Percentiles rank a stretch among this genome's conserved stretches.
Conservation (phyloP, 306 rosid species). For the Dalbergia oliveri region DNA sequence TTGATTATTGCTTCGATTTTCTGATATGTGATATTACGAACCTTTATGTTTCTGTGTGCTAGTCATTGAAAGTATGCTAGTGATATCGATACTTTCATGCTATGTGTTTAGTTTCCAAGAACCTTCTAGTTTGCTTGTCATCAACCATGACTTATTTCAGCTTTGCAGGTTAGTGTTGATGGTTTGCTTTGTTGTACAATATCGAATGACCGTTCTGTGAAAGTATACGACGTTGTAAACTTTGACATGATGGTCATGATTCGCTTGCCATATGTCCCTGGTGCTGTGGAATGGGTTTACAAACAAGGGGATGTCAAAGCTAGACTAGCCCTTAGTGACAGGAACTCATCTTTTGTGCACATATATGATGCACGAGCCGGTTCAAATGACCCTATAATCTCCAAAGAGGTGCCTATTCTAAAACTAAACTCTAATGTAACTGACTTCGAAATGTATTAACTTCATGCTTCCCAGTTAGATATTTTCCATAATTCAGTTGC, state of each 20-base stretch:
- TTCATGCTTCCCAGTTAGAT: background rate
- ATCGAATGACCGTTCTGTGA: constrained; percentile 85
- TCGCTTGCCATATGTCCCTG: constrained; percentile 75
- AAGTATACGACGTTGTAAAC: constrained; percentile 96
- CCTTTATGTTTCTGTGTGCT: background rate
- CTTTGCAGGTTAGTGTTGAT: constrained; percentile 93
- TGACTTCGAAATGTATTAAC: background rate
- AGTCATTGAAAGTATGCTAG: background rate
- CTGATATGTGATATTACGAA: constrained; percentile 17
- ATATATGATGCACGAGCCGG: constrained; percentile 91
- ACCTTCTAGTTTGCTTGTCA: constrained; percentile 45
- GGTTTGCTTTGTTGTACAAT: constrained; percentile 97
- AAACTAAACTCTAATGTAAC: constrained; percentile 19
- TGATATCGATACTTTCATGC: background rate
- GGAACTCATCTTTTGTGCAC: constrained; percentile 78
- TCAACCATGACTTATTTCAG: constrained; percentile 76
- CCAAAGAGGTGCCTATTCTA: constrained; percentile 71
- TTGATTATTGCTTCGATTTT: constrained; percentile 37
- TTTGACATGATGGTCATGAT: constrained; percentile 99
- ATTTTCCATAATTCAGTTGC: background rate
- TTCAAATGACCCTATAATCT: constrained; percentile 85
- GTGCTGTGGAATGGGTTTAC: constrained; percentile 98
- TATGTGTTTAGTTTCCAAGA: constrained; percentile 33
- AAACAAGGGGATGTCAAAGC: constrained; percentile 97
- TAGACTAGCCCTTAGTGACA: constrained; percentile 83